phyloP scores from a whole-genome alignment of 2,329 filamentous ascomycete species.

The Colletotrichum spinosum region DNA sequence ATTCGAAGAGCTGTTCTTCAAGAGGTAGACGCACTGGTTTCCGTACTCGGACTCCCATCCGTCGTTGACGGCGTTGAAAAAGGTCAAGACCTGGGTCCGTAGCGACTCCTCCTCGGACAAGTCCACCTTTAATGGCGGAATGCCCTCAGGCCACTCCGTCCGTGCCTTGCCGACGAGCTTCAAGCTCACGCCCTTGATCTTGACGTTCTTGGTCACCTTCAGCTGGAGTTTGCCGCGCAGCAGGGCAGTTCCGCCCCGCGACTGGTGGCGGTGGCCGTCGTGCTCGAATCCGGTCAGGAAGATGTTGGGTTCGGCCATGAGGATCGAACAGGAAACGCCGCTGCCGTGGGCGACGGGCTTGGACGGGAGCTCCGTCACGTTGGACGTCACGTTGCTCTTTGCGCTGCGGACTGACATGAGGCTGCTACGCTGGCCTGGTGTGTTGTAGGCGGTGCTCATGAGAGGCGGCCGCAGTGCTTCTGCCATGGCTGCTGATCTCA shows the following conservation, averaged over 20 bases:
- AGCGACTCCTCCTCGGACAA: conserved; percentile 86
- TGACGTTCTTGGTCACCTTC: conserved; percentile 87
- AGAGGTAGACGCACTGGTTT: conserved; percentile 69
- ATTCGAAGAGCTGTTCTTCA: conserved; percentile 54
- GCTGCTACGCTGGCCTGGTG: conserved; percentile 57
- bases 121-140: conserved; percentile 87
- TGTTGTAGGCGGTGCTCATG: conserved; percentile 41
- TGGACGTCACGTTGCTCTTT: conserved; percentile 63
- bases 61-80: conserved; percentile 84
- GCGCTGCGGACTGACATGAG: conserved; percentile 62
- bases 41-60: conserved; percentile 71
- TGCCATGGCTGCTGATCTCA: conserved; percentile 33
- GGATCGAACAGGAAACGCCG: conserved; percentile 78
- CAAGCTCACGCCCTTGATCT: conserved; percentile 90
- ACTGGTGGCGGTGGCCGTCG: conserved; percentile 64
- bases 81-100: conserved; percentile 88
- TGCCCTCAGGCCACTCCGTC: conserved; percentile 97
- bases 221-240: conserved; percentile 86
- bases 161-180: conserved; percentile 87
- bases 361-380: conserved; percentile 63
- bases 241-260: conserved; percentile 79
- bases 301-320: conserved; percentile 82
- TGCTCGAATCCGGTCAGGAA: conserved; percentile 85
- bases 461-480: conserved; percentile 35
- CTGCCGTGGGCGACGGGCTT: conserved; percentile 85